Percentiles rank a stretch among this genome's conserved stretches.
Conservation (phyloP, 495 filamentous ascomycete genomes). For the Trypethelium eluteriae region DNA sequence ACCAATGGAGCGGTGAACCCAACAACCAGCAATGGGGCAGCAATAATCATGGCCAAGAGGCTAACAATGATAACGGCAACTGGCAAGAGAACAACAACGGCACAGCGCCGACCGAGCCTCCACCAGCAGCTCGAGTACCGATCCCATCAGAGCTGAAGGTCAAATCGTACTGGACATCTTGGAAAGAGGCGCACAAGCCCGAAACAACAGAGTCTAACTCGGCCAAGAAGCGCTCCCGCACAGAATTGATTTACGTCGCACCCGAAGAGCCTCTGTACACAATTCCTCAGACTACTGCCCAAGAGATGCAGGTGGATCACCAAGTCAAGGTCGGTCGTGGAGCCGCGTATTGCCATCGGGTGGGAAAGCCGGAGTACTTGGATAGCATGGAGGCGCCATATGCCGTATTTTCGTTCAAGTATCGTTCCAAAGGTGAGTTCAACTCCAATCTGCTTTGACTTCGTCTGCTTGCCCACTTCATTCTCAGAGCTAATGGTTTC, state of each 20-base stretch:
- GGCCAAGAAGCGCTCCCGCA: constrained; percentile 5
- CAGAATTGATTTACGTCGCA: constrained; percentile 16
- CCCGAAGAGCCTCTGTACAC: constrained; percentile 19
- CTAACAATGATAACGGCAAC: neutral
- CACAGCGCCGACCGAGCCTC: neutral
- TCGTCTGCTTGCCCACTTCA: too few relatives aligned
- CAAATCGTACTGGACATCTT: constrained; percentile 21
- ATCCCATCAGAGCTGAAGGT: constrained; percentile 4
- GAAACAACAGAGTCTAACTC: neutral
- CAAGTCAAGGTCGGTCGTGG: constrained; percentile 36
- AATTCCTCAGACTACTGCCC: constrained; percentile 19
- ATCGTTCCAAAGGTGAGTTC: constrained; percentile 30
- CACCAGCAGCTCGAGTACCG: neutral
- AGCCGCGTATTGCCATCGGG: constrained; percentile 34
- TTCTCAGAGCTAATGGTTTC: neutral
- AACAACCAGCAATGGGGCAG: neutral
- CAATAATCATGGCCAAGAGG: neutral
- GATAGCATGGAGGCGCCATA: constrained; percentile 40
- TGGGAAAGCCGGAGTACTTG: constrained; percentile 35
- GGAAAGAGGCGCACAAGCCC: neutral
- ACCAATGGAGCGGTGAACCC: neutral
- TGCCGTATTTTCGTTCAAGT: constrained; percentile 45
- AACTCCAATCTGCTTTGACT: too few relatives aligned
- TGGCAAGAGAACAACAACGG: neutral
- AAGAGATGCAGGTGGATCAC: constrained; percentile 22